Evolutionary conservation across 1,284 basidiomycete genomes (phyloP), one percentile per base, ranked within the genome.

Genomic region (Tetrapyrgos nigripes): DNA sequence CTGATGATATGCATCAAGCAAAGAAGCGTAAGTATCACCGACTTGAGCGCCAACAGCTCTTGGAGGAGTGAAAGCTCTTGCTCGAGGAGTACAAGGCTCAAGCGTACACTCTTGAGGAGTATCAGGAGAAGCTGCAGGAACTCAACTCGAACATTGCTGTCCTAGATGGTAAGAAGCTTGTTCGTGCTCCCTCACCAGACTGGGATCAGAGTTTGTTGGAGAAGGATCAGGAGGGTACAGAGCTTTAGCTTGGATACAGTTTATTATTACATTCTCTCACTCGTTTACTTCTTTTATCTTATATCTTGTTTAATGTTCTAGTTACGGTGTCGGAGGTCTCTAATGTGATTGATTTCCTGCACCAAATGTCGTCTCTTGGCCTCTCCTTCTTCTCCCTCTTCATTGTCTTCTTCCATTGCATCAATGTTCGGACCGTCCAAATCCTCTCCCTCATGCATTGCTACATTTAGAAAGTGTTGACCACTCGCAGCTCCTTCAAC

Each of bases 401-500:
- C 47, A 17, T 28, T 27, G 3, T 3, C 10, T 9, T 17, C 24
- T 17, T 28, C 47, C 26, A 24, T 4, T 44, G 40, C 19, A 19
- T 49, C 9, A 28, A 19, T 49, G n/a, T 29, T 27, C 9, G 26
- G 3, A 4, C 29, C 26, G 4, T 27, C 47, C 5, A 17, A 8
- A 44, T 49, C 47, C 14, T 27, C 26, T 10, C 3, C 24, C 47
- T 29, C 26, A 14, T 28, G 24, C 26, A 28, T 13, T 47, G 3
- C 8, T 24, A 49, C 26, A 28, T 28, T 11, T 17, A 3, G 10
- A 24, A 14, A 47, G 26, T 24, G 10, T 23, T 49, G 24, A 4
- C 3, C 29, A 3, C 17, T 19, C 27, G 47, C 19, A 13, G 19
- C 55, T 40, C 72, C 74, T 59, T 77, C 72, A 24, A 74, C 59